A percentile compares a stretch with the other conserved stretches of the same genome.
These are phyloP conservation scores for Talaromyces sp. DNA, from an alignment of 2,329 filamentous ascomycete genomes.

Conservation along the genomic window DNA sequence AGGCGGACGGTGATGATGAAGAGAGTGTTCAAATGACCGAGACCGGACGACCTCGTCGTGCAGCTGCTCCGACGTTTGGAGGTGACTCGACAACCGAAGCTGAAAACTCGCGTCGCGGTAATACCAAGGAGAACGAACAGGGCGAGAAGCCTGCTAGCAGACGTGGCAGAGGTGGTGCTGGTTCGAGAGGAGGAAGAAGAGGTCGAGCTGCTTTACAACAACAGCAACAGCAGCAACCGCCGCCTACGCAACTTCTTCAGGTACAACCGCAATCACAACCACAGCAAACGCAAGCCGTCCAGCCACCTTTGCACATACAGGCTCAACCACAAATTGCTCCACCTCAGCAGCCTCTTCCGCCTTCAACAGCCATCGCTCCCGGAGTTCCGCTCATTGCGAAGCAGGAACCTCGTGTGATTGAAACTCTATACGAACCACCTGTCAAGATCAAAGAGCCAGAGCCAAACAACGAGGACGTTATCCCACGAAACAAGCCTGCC, in stretches of 20 bases:
- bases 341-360: conserved; percentile 23
- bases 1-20: conserved; percentile 45
- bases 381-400: conserved; percentile 21
- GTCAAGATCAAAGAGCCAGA: conserved; percentile 28
- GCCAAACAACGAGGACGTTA: conserved; percentile 24
- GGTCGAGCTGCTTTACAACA: conserved; percentile 28
- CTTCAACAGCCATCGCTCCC: conserved; percentile 23
- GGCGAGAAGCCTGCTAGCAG: conserved; percentile 34
- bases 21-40: conserved; percentile 47
- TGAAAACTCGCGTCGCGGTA: conserved; percentile 36
- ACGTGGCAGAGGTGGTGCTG: conserved; percentile 33
- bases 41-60: conserved; percentile 48
- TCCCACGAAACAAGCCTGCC: conserved; percentile 27
- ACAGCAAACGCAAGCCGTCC: conserved; percentile 19
- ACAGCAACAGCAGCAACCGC: conserved; percentile 18
- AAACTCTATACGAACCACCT: conserved; percentile 2
- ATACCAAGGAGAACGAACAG: conserved; percentile 36
- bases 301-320: conserved; percentile 11
- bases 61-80: conserved; percentile 51
- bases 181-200: conserved; percentile 35
- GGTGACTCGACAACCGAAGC: conserved; percentile 32
- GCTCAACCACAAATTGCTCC: conserved; percentile 19
- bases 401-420: conserved; percentile 17
- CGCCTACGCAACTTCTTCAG: conserved; percentile 15
- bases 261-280: conserved; percentile 18